Percentiles rank a stretch among this genome's conserved stretches.
phyloP scores from a whole-genome alignment of 2,329 filamentous ascomycete species.

The Pezicula rhizophila region DNA sequence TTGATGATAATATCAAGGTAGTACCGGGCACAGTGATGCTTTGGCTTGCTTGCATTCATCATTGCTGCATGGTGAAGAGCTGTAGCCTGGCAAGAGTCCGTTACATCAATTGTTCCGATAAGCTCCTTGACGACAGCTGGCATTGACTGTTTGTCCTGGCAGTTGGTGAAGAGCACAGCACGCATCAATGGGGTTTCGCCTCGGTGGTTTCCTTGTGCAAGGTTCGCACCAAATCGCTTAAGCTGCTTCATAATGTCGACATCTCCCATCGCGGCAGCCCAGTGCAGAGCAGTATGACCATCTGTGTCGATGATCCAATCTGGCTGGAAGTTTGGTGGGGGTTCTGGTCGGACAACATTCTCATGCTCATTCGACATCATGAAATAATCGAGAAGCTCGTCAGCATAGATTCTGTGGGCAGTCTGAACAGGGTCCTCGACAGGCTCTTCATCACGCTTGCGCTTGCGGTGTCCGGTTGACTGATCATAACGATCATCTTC shows the following conservation, averaged over 20 bases:
- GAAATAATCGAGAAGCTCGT: slow-evolving; percentile 93
- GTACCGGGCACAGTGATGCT: slow-evolving; percentile 83
- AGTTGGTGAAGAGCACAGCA: slow-evolving; percentile 93
- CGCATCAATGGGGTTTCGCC: slow-evolving; percentile 93
- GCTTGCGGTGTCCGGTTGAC: slow-evolving; percentile 60
- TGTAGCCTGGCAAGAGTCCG: slow-evolving; percentile 76
- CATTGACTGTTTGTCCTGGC: slow-evolving; percentile 89
- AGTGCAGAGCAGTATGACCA: slow-evolving; percentile 88
- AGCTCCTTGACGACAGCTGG: slow-evolving; percentile 77
- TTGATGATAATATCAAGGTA: slow-evolving; percentile 90
- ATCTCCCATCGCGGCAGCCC: slow-evolving; percentile 97
- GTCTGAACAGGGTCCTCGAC: slow-evolving; percentile 65
- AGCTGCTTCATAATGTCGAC: slow-evolving; percentile 85
- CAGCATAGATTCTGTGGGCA: slow-evolving; percentile 84
- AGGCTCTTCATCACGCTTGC: slow-evolving; percentile 65
- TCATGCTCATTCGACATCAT: slow-evolving; percentile 74
- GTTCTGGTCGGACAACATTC: slow-evolving; percentile 57
- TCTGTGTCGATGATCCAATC: slow-evolving; percentile 92
- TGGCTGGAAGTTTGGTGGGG: slow-evolving; percentile 79
- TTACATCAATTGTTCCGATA: slow-evolving; percentile 70
- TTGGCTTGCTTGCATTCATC: slow-evolving; percentile 76
- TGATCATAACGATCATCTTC: slow-evolving; percentile 74
- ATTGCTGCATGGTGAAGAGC: slow-evolving; percentile 93
- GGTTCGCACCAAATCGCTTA: slow-evolving; percentile 70
- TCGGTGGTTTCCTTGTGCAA: slow-evolving; percentile 62